phyloP scores from a whole-genome alignment of 139 green algal species.

The Chlamydomonas sphaeroides region DNA sequence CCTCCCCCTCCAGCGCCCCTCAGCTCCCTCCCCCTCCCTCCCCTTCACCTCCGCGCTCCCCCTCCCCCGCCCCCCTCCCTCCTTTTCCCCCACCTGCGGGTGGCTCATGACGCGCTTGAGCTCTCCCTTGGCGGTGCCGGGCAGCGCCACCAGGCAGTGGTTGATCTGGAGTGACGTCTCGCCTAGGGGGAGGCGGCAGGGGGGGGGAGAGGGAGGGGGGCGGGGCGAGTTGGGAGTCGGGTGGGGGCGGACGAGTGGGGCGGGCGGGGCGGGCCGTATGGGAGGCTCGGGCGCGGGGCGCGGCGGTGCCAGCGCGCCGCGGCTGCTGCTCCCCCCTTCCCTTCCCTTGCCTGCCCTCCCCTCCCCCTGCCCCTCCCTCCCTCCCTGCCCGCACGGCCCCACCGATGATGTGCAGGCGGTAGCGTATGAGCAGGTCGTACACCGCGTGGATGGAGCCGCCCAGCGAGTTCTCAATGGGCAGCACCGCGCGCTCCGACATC shows the following conservation, averaged over 20 bases:
- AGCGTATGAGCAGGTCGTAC: conserved; percentile 79
- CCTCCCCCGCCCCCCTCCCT: too few species aligned
- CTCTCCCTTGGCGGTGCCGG: conserved; percentile 80
- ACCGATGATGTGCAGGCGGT: conserved; percentile 88
- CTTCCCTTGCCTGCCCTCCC: too few species aligned
- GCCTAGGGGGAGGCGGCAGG: conserved; percentile 5
- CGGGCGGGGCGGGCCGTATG: too few species aligned
- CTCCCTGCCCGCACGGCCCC: too few species aligned
- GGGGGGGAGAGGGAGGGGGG: too few species aligned
- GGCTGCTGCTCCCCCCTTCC: too few species aligned
- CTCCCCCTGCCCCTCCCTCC: too few species aligned
- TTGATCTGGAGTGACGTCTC: conserved; percentile 88
- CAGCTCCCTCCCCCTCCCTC: not conserved
- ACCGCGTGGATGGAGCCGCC: conserved; percentile 72
- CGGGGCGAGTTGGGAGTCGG: too few species aligned
- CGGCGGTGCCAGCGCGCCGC: too few species aligned
- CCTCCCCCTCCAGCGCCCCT: too few species aligned
- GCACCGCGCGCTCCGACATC: conserved; percentile 69
- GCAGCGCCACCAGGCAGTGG: conserved; percentile 96
- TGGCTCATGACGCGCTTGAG: conserved; percentile 91
- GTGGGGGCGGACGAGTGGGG: too few species aligned
- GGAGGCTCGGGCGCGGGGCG: too few species aligned
- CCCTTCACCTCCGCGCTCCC: not conserved
- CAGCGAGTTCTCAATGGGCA: conserved; percentile 75
- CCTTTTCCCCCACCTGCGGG: conserved; percentile 75